A percentile compares a stretch with the other conserved stretches of the same genome.
phyloP scores from a whole-genome alignment of 2,329 filamentous ascomycete genomes.

The Diaporthe vaccinii region DNA sequence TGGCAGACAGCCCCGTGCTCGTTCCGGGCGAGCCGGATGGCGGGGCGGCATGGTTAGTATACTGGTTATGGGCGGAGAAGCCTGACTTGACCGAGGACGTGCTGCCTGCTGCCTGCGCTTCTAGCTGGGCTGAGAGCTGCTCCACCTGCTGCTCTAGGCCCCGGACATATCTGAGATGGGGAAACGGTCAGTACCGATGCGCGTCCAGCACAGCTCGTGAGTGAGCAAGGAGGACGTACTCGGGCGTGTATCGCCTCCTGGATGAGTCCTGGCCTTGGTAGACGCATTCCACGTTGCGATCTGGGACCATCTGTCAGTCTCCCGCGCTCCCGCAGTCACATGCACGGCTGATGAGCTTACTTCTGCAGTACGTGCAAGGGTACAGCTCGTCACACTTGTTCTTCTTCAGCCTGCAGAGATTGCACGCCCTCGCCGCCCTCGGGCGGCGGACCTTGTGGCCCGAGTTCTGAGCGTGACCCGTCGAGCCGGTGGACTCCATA shows the following conservation, averaged over 20 bases:
- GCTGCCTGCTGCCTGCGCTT: conserved; percentile 23
- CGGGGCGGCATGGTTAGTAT: conserved; percentile 37
- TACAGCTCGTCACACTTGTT: conserved; percentile 61
- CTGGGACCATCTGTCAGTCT: conserved; percentile 28
- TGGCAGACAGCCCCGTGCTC: conserved; percentile 39
- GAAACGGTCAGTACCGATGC: conserved; percentile 21
- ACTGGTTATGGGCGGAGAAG: conserved; percentile 28
- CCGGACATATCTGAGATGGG: conserved; percentile 44
- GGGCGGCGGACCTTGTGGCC: conserved; percentile 45
- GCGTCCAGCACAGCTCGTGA: neutral
- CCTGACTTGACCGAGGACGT: conserved; percentile 32
- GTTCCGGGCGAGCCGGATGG: conserved; percentile 40
- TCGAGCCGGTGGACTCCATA: conserved; percentile 21
- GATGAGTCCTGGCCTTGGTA: conserved; percentile 47
- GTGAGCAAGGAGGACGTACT: conserved; percentile 40
- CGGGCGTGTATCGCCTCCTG: conserved; percentile 43
- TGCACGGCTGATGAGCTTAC: conserved; percentile 47
- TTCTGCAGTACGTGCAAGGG: conserved; percentile 57
- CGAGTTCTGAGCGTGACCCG: conserved; percentile 36
- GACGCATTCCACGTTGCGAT: conserved; percentile 47
- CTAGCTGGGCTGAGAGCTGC: conserved; percentile 35
- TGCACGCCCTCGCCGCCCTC: conserved; percentile 61
- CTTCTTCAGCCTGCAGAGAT: conserved; percentile 61
- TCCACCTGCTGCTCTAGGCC: conserved; percentile 38
- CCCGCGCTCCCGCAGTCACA: neutral